Base-by-base conservation (phyloP, 1,284 basidiomycete genomes). In the Ganoderma multipileum region DNA sequence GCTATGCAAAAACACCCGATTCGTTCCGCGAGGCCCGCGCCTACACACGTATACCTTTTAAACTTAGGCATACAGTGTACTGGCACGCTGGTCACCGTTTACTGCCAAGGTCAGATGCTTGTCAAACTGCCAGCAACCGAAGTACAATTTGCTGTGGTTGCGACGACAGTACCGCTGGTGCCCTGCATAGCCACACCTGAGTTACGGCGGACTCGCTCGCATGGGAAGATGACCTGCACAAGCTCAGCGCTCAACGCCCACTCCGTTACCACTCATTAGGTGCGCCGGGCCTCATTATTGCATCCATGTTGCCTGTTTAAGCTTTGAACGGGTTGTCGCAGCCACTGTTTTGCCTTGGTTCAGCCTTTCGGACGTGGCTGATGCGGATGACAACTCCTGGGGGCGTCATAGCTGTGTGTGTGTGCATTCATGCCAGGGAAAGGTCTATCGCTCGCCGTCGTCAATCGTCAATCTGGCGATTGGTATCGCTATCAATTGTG, bases 391-490 rank as follows among this genome's bases (percentile, higher is more conserved):
- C 28, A 3, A 55, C 5, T 4, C 6, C 4, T 12, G 11, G 23
- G 12, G 23, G 9, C 7, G 11, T 50, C 9, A 4, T 14, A 50
- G 23, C 44, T 11, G 9, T 23, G 5, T 12, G 47, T 14, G 12
- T 26, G 23, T 26, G 0, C 41, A 42, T 12, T 4, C 47, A 50
- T 9, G 47, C 7, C 20, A 5, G 47, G 23, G 6, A 26, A 20
- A 26, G 23, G 23, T 50, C 23, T 50, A 26, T 20, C 28, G 28
- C n/a, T 18, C 14, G 20, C 23, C 23, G 11, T 50, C 47, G 52
- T 55, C 52, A 55, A 55, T 50, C 47, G 52, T 55, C 52, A 55
- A 55, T 55, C 52, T 33, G 14, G 1, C 50, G 50, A 55, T 30
- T 28, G 16, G 28, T 55, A 55, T 18, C 52, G 11, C 9, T 8